Percentiles rank a stretch among this genome's conserved stretches.
Evolutionary conservation across 2,329 filamentous ascomycete genomes (phyloP).

Genomic region (Ophiostoma angusticollis): DNA sequence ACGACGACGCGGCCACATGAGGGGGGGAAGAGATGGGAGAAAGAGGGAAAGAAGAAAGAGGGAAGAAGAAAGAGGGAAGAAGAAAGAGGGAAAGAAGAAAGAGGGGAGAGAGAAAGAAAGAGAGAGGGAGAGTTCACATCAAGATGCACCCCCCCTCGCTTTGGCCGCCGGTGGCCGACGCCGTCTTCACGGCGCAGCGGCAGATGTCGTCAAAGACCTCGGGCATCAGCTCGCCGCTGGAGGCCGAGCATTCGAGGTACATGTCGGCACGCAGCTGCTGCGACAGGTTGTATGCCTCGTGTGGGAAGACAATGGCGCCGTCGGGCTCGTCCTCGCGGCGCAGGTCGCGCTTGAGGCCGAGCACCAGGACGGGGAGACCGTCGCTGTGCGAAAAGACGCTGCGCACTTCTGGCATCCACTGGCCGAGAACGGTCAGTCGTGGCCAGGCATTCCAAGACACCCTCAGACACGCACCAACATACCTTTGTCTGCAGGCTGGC

Average conservation of each 20-base stretch:
- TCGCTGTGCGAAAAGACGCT: slow-evolving; percentile 33
- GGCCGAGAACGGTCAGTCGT: background rate
- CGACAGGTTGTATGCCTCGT: slow-evolving; percentile 44
- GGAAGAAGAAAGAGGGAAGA: slow-evolving; percentile 20
- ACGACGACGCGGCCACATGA: no score
- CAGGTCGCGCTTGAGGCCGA: slow-evolving; percentile 49
- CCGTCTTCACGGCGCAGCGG: slow-evolving; percentile 38
- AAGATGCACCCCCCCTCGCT: slow-evolving; percentile 41
- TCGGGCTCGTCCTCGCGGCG: slow-evolving; percentile 45
- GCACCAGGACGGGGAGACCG: slow-evolving; percentile 39
- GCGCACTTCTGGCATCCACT: slow-evolving; percentile 48
- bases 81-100: background rate
- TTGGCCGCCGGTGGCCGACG: slow-evolving; percentile 34
- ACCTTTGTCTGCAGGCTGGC: slow-evolving; percentile 46
- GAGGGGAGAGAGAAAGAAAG: background rate
- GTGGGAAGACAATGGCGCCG: slow-evolving; percentile 46
- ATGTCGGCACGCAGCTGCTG: slow-evolving; percentile 48
- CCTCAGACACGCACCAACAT: slow-evolving; percentile 16
- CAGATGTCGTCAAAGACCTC: slow-evolving; percentile 49
- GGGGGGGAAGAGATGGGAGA: no score
- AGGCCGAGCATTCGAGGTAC: slow-evolving; percentile 51
- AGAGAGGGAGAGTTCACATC: slow-evolving; percentile 23
- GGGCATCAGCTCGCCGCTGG: slow-evolving; percentile 44
- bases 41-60: slow-evolving; percentile 16
- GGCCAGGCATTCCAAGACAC: background rate